Percentiles rank a stretch among this genome's conserved stretches.
Evolutionary conservation across 164 flowering plant genomes (phyloP).

Genomic region (Nymphaea thermarum): DNA sequence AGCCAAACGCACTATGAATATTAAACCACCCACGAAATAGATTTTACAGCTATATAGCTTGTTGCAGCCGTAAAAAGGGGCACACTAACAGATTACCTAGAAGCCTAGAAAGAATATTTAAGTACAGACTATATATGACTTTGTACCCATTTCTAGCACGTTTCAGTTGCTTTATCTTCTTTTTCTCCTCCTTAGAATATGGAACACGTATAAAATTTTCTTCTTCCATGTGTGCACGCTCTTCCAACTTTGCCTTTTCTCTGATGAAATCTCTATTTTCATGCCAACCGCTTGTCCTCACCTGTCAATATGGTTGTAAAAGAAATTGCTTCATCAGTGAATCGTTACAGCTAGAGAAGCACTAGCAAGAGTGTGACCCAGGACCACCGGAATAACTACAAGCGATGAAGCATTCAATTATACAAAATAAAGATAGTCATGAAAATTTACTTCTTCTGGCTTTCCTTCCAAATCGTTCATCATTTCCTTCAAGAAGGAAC

Average conservation of each 20-base stretch:
- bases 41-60: too few species aligned
- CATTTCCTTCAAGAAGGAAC: conserved; percentile 42
- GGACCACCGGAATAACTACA: background rate
- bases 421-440: too few species aligned
- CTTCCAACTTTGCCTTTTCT: conserved; percentile 37
- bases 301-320: conserved; percentile 23
- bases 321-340: conserved; percentile 3
- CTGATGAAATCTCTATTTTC: conserved; percentile 59
- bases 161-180: conserved; percentile 51
- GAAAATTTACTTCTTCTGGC: conserved; percentile 77
- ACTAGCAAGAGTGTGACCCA: background rate
- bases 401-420: too few species aligned
- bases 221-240: conserved; percentile 59
- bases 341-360: background rate
- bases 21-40: too few species aligned
- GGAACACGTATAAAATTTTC: conserved; percentile 78
- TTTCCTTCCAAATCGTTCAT: conserved; percentile 62
- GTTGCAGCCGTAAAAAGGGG: too few species aligned
- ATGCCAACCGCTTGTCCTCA: conserved; percentile 40
- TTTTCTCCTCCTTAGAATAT: conserved; percentile 56
- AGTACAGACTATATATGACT: too few species aligned
- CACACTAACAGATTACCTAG: too few species aligned
- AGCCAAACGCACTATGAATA: too few species aligned
- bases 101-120: too few species aligned
- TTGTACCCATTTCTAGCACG: conserved; percentile 75